A percentile compares a stretch with the other conserved stretches of the same genome.
Evolutionary conservation across 148 eudicot genomes (phyloP).

Genomic region (Rhododendron ferrugineum): DNA sequence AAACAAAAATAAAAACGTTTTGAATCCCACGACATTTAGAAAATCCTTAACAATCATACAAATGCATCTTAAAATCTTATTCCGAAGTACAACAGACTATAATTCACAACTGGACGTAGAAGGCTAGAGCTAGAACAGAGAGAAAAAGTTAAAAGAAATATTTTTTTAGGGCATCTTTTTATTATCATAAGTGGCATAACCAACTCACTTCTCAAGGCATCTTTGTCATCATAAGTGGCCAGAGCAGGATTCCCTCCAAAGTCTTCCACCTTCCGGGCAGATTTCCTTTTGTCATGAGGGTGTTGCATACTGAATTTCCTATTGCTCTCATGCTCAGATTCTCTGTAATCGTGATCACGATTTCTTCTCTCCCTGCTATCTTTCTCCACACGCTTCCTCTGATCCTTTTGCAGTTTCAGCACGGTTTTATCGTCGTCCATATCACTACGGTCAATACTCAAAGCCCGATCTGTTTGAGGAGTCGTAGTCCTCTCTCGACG

Average conservation of each 20-base stretch:
- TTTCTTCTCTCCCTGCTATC: constrained; percentile 67
- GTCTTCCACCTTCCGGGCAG: constrained; percentile 58
- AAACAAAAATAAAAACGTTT: not conserved
- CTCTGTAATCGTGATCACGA: constrained; percentile 63
- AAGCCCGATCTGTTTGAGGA: constrained; percentile 58
- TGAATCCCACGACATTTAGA: not conserved
- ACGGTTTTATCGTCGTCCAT: constrained; percentile 65
- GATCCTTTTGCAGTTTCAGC: constrained; percentile 66
- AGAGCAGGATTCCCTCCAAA: constrained; percentile 33
- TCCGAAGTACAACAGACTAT: not conserved
- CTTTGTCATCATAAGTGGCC: constrained; percentile 64
- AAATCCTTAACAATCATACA: not conserved
- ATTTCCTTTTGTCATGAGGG: constrained; percentile 60
- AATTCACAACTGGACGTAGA: not conserved
- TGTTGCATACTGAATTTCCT: constrained; percentile 51
- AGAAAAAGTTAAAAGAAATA: not conserved
- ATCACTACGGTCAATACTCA: constrained; percentile 61
- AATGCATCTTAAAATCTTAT: not conserved
- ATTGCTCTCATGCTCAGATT: constrained; percentile 52
- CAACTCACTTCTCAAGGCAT: constrained; percentile 72
- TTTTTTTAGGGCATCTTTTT: not conserved
- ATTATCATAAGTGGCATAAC: constrained; percentile 7
- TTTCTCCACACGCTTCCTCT: constrained; percentile 70
- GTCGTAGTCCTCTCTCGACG: constrained; percentile 58
- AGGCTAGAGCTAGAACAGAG: not conserved